Percentiles rank a stretch among this genome's conserved stretches.
Conservation (phyloP, 768 basidiomycete genomes). For the Panaeolus cyanescens region DNA sequence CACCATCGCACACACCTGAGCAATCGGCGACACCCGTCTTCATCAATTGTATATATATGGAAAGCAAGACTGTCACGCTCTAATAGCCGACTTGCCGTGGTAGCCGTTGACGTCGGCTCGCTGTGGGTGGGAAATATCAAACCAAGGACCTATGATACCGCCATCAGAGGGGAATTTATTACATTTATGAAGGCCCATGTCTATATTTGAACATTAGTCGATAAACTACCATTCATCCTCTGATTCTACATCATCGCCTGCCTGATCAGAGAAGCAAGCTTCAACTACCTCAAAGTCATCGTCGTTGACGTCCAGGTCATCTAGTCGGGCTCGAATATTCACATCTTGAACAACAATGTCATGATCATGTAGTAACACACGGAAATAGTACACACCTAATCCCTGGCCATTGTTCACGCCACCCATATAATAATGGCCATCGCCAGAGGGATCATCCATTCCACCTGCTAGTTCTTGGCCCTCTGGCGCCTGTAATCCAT, state of each 20-base stretch:
- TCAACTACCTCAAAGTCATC: neutral
- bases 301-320: neutral
- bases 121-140: too few relatives aligned
- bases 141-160: too few relatives aligned
- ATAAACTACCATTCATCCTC: neutral
- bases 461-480: slow-evolving; percentile 5
- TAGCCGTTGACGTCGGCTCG: too few relatives aligned
- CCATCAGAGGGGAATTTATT: too few relatives aligned
- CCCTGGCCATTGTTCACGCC: slow-evolving; percentile 7
- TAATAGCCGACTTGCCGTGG: too few relatives aligned
- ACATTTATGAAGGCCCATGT: too few relatives aligned
- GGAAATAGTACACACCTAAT: neutral
- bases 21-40: slow-evolving; percentile 11
- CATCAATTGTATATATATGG: too few relatives aligned
- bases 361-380: too few relatives aligned
- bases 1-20: slow-evolving; percentile 13
- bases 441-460: neutral
- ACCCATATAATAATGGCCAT: slow-evolving; percentile 7
- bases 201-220: too few relatives aligned
- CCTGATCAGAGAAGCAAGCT: neutral
- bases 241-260: neutral
- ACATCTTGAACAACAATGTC: too few relatives aligned
- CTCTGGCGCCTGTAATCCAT: neutral
- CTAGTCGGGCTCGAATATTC: neutral
- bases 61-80: too few relatives aligned